These are phyloP conservation scores for Fulvia fulva DNA, from an alignment of 2,329 filamentous ascomycete genomes.

Conservation along the genomic window DNA sequence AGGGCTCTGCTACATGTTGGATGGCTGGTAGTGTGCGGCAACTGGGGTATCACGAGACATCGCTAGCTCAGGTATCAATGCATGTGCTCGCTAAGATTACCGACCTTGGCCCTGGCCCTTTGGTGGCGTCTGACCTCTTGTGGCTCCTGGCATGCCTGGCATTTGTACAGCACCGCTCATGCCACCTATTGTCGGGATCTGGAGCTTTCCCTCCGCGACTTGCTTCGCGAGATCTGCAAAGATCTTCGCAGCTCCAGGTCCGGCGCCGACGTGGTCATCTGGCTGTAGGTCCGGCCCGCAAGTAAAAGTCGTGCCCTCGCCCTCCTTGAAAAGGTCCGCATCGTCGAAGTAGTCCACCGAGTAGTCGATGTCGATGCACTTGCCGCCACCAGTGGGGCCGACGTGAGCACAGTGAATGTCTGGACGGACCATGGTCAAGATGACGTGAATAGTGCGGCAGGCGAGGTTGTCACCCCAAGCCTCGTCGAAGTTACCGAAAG, in stretches of 20 bases:
- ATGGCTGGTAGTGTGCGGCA: too few species aligned
- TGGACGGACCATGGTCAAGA: conserved; percentile 32
- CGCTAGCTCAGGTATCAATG: too few species aligned
- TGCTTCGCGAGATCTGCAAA: conserved; percentile 1
- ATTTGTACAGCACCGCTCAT: background rate
- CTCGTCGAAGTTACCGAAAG: conserved; percentile 41
- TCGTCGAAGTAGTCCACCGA: conserved; percentile 28
- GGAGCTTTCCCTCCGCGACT: background rate
- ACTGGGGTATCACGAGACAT: too few species aligned
- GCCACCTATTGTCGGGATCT: background rate
- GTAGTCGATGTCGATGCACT: conserved; percentile 30
- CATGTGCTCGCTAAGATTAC: too few species aligned
- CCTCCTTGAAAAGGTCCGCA: conserved; percentile 18
- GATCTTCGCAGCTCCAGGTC: conserved; percentile 4
- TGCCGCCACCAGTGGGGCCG: conserved; percentile 29
- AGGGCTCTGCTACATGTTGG: too few species aligned
- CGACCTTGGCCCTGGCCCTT: background rate
- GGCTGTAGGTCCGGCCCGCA: conserved; percentile 14
- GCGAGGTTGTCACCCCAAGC: conserved; percentile 45
- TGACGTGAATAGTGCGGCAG: conserved; percentile 41
- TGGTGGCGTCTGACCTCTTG: background rate
- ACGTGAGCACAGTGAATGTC: conserved; percentile 32
- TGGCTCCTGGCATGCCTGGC: background rate
- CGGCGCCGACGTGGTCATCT: conserved; percentile 8
- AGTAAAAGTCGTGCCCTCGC: conserved; percentile 14